A percentile compares a stretch with the other conserved stretches of the same genome.
phyloP scores from a whole-genome alignment of 2,329 filamentous ascomycete species.

The Fusarium floridanum region DNA sequence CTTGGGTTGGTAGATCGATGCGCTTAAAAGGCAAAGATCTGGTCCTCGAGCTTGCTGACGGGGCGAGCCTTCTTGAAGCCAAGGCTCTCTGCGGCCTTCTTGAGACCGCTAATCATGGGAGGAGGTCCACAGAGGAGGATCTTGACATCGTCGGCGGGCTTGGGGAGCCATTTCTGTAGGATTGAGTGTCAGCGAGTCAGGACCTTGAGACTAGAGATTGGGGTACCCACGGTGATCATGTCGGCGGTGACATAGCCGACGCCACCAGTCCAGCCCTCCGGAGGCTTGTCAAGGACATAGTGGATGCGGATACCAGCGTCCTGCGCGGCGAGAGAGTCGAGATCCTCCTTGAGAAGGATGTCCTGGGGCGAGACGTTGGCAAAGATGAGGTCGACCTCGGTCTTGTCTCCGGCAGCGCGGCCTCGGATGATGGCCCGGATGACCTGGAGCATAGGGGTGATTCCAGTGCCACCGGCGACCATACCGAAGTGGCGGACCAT shows the following conservation, averaged over 20 bases:
- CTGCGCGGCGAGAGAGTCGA: slow-evolving; percentile 82
- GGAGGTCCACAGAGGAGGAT: slow-evolving; percentile 94
- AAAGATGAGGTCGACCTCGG: slow-evolving; percentile 94
- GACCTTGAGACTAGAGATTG: slow-evolving; percentile 26
- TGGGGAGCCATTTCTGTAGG: slow-evolving; percentile 79
- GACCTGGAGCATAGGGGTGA: slow-evolving; percentile 98
- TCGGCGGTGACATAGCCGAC: slow-evolving; percentile 95
- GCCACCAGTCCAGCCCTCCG: slow-evolving; percentile 90
- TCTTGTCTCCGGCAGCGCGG: slow-evolving; percentile 82
- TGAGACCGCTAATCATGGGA: slow-evolving; percentile 96
- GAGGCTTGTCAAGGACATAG: slow-evolving; percentile 97
- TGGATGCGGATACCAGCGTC: slow-evolving; percentile 88
- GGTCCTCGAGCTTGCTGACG: slow-evolving; percentile 97
- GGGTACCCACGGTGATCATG: slow-evolving; percentile 83
- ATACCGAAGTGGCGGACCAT: slow-evolving; percentile 97
- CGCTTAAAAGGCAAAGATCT: slow-evolving; percentile 89
- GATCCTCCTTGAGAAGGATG: slow-evolving; percentile 92
- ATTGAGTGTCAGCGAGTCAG: slow-evolving; percentile 36
- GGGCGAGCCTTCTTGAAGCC: slow-evolving; percentile 93
- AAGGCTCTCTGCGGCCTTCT: slow-evolving; percentile 91
- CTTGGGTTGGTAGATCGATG: background rate
- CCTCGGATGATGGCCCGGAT: slow-evolving; percentile 90
- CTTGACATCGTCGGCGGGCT: slow-evolving; percentile 89
- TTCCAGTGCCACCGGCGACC: slow-evolving; percentile 97
- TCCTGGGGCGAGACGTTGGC: slow-evolving; percentile 95